Conservation (phyloP, 805 yeast genomes). For the Lipomyces kockii region DNA sequence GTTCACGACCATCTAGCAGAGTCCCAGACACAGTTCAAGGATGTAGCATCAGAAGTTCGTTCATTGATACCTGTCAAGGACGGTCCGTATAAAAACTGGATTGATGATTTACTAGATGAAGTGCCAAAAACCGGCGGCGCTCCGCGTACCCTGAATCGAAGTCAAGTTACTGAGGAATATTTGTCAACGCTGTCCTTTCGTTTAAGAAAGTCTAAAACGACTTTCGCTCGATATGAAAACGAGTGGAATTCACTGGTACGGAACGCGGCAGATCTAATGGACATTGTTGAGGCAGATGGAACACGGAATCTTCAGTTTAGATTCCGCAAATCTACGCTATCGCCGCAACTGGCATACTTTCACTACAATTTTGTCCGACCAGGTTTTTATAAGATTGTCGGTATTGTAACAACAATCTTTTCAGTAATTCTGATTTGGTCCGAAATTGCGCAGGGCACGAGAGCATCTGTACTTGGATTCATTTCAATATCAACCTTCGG, state of each 20-base stretch:
- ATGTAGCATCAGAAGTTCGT: constrained; percentile 62
- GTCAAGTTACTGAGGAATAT: constrained; percentile 47
- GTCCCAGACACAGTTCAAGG: constrained; percentile 63
- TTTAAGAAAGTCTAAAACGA: constrained; percentile 57
- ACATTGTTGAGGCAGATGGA: constrained; percentile 54
- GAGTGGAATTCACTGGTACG: constrained; percentile 59
- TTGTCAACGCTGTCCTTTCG: constrained; percentile 58
- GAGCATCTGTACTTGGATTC: constrained; percentile 62
- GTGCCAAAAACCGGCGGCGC: constrained; percentile 35
- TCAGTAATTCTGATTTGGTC: constrained; percentile 69
- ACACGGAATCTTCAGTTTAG: constrained; percentile 42
- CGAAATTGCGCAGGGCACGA: constrained; percentile 73
- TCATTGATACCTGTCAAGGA: constrained; percentile 56
- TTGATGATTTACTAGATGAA: constrained; percentile 54
- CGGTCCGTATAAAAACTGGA: constrained; percentile 66
- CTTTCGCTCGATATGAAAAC: constrained; percentile 58
- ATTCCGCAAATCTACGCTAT: constrained; percentile 41
- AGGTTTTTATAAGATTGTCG: constrained; percentile 49
- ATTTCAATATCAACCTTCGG: constrained; percentile 49
- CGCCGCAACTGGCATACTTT: constrained; percentile 52
- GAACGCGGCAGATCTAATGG: constrained; percentile 61
- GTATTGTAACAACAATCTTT: constrained; percentile 51
- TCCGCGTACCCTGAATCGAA: constrained; percentile 33
- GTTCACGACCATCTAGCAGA: constrained; percentile 67
- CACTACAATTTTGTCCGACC: constrained; percentile 56